These are phyloP conservation scores for Dactylellina leptospora DNA, from an alignment of 2,329 filamentous ascomycete genomes.

Conservation along the genomic window DNA sequence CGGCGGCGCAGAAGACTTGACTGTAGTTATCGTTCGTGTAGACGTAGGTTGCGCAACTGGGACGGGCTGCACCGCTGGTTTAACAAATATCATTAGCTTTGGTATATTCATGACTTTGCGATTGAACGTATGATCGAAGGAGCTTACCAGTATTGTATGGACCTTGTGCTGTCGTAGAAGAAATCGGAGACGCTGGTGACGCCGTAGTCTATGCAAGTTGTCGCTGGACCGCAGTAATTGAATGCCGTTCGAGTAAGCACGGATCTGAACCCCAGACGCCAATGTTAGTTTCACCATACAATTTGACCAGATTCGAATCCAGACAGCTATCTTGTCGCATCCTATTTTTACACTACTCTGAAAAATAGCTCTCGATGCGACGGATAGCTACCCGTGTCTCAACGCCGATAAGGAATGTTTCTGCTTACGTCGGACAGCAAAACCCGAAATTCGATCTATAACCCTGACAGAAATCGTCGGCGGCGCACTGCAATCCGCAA, in stretches of 20 bases:
- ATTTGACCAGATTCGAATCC: background rate
- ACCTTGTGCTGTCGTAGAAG: slow-evolving; percentile 46
- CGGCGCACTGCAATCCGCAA: slow-evolving; percentile 31
- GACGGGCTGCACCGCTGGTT: slow-evolving; percentile 24
- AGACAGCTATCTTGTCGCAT: too few species aligned
- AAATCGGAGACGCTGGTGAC: slow-evolving; percentile 43
- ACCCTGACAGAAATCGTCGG: slow-evolving; percentile 38
- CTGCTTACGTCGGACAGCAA: slow-evolving; percentile 44
- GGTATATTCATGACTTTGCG: too few species aligned
- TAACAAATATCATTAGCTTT: slow-evolving; percentile 2
- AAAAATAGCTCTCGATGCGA: too few species aligned
- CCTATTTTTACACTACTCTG: too few species aligned
- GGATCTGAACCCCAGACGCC: slow-evolving; percentile 16
- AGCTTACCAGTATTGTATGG: slow-evolving; percentile 51
- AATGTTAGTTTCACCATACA: background rate
- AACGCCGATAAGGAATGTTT: too few species aligned
- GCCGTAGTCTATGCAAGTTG: slow-evolving; percentile 32
- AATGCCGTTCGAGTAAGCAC: slow-evolving; percentile 36
- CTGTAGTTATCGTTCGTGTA: slow-evolving; percentile 42
- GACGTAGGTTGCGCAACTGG: slow-evolving; percentile 36
- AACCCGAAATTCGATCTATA: slow-evolving; percentile 47
- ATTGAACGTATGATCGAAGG: background rate
- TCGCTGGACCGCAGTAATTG: slow-evolving; percentile 46
- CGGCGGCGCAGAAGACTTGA: slow-evolving; percentile 39
- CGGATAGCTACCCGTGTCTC: too few species aligned